Conservation (phyloP, 2,329 filamentous ascomycete species). For the Apiospora malaysiana region DNA sequence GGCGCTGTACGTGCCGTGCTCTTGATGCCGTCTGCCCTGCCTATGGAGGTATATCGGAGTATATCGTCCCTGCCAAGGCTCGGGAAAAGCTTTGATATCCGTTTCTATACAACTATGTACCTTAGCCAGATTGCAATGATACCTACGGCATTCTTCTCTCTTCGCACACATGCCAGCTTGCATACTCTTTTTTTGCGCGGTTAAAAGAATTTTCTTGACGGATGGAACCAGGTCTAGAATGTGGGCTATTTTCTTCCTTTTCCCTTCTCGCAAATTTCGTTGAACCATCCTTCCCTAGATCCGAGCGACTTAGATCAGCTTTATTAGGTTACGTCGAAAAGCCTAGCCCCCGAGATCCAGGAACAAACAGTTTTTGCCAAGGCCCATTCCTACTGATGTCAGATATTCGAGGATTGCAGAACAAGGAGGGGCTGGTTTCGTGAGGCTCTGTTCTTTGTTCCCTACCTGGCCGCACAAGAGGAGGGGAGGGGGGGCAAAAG, state of each 20-base stretch:
- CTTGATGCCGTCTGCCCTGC: background rate
- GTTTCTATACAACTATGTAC: constrained; percentile 10
- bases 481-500: background rate
- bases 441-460: constrained; percentile 10
- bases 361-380: constrained; percentile 4
- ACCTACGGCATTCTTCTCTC: background rate
- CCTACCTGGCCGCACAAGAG: background rate
- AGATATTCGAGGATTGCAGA: background rate
- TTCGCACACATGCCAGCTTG: background rate
- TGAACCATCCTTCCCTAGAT: background rate
- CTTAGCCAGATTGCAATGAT: constrained; percentile 15
- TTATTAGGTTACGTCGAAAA: constrained; percentile 9
- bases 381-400: constrained; percentile 5
- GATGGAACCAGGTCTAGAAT: background rate
- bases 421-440: constrained; percentile 10
- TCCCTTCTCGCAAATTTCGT: constrained; percentile 2
- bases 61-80: constrained; percentile 15
- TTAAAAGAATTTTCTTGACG: constrained; percentile 5
- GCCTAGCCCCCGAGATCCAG: constrained; percentile 10
- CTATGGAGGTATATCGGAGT: constrained; percentile 1
- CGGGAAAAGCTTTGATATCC: constrained; percentile 15
- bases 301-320: background rate
- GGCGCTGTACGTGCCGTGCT: background rate
- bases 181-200: background rate
- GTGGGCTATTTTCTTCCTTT: background rate